Conservation (phyloP, 1,139 yeast species). For the Schwanniomyces etchellsii region DNA sequence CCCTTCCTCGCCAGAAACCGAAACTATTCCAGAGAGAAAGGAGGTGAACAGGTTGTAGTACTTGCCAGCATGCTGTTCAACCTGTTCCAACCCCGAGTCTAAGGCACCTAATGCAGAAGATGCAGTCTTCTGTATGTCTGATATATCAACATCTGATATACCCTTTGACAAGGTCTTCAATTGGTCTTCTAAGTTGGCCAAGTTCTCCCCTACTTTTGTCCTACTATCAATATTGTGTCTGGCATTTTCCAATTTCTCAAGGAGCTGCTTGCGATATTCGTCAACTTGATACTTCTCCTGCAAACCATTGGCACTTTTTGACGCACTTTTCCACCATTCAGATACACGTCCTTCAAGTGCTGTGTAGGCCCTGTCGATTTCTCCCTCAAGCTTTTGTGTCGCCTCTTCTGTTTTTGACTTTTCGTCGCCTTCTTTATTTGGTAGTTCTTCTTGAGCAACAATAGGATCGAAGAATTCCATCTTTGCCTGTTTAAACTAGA, state of each 20-base stretch:
- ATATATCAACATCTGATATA: slow-evolving; percentile 12
- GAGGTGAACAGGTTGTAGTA: slow-evolving; percentile 55
- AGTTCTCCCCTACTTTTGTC: slow-evolving; percentile 20
- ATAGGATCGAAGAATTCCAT: slow-evolving; percentile 34
- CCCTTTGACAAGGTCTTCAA: slow-evolving; percentile 18
- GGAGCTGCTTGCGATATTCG: slow-evolving; percentile 33
- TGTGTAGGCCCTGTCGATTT: slow-evolving; percentile 48
- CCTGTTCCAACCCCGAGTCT: slow-evolving; percentile 61
- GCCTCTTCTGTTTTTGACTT: slow-evolving; percentile 36
- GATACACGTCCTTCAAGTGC: slow-evolving; percentile 38
- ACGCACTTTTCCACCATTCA: slow-evolving; percentile 31
- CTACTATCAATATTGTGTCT: slow-evolving; percentile 21
- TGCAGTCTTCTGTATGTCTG: slow-evolving; percentile 34
- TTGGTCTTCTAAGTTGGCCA: slow-evolving; percentile 27
- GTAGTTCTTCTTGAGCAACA: slow-evolving; percentile 13
- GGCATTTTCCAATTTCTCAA: slow-evolving; percentile 28
- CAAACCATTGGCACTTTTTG: slow-evolving; percentile 25
- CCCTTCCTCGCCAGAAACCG: slow-evolving; percentile 22
- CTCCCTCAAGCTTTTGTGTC: slow-evolving; percentile 45
- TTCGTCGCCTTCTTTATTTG: slow-evolving; percentile 8
- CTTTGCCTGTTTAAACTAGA: slow-evolving; percentile 2
- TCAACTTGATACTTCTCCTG: slow-evolving; percentile 36
- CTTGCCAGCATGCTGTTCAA: slow-evolving; percentile 60
- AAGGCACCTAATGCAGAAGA: slow-evolving; percentile 56
- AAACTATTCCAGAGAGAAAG: slow-evolving; percentile 49